phyloP scores from a whole-genome alignment of 495 filamentous ascomycete species.

The Bacidia rubella region DNA sequence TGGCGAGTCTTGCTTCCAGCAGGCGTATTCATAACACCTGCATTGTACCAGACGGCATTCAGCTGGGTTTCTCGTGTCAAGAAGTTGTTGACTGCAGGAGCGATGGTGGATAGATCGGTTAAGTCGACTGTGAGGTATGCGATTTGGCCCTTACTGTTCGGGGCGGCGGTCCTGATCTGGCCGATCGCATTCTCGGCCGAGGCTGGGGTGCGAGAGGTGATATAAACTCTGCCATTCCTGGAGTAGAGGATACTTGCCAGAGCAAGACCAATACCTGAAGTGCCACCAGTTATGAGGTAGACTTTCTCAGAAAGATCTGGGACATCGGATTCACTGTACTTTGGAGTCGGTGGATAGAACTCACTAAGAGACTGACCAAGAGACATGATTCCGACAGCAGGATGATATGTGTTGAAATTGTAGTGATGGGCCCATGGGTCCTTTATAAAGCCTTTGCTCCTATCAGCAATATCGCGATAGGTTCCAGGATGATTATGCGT shows the following conservation, averaged over 20 bases:
- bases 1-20: constrained; percentile 23
- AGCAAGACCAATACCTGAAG: constrained; percentile 29
- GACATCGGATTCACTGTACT: constrained; percentile 22
- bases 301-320: constrained; percentile 25
- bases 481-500: too few relatives aligned
- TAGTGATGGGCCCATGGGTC: too few relatives aligned
- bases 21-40: constrained; percentile 33
- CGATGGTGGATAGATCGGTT: constrained; percentile 32
- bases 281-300: constrained; percentile 33
- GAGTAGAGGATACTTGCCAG: constrained; percentile 30
- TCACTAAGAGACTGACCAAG: too few relatives aligned
- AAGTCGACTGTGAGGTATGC: constrained; percentile 32
- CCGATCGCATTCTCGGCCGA: constrained; percentile 25
- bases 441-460: constrained; percentile 26
- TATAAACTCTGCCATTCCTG: constrained; percentile 27
- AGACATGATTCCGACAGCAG: too few relatives aligned
- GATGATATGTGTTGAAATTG: too few relatives aligned
- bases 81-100: constrained; percentile 28
- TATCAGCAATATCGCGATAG: too few relatives aligned
- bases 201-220: constrained; percentile 24
- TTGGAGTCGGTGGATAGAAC: constrained; percentile 22
- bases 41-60: constrained; percentile 39
- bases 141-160: constrained; percentile 22
- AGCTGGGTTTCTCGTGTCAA: constrained; percentile 27
- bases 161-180: constrained; percentile 23